Base-by-base conservation (phyloP, 2,329 filamentous ascomycete genomes). In the Aspergillus terreus region DNA sequence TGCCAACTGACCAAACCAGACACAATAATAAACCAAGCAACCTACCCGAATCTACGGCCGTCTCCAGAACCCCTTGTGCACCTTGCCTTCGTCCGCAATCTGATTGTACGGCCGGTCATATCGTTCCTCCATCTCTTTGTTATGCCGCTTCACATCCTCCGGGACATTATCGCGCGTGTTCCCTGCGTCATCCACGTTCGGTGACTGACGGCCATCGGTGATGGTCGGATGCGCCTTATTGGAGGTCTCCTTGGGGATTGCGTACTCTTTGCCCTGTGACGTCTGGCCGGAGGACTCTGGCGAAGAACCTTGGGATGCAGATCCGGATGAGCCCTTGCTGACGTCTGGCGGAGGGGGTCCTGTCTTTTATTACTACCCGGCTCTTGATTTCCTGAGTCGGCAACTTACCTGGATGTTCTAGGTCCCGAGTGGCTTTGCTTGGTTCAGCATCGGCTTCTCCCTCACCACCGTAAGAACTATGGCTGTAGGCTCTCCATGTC, bases 141-240 rank as follows among this genome's bases (percentile, higher is more conserved):
- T 72, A 53, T 71, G 69, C 48, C 51, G 46, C 49, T 62, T 69
- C 50, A 71, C 69, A 51, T 71, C 69, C 9, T 66, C 56, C 1
- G 69, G 66, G 1, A 69, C 45, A 57, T 70, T 59, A 0, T 58
- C 46, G 1, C 55, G 52, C 11, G 48, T 33, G 1, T 65, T 60
- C 0, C 69, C 69, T 5, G 65, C 48, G 2, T 50, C 42, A 38
- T 71, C 67, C 7, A 65, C 46, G 35, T 69, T 61, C 7, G 63
- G 61, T 2, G 68, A 67, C 38, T 66, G 58, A 9, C 54, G 58
- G 6, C 63, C 65, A 43, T 65, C 61, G n/a, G 47, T 57, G 10
- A 72, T 57, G 3, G 68, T 70, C 12, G 69, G 68, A 4, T 55
- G 58, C 17, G 69, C 67, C 2, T 69, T 64, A 49, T 71, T 70